Conservation (phyloP, 768 basidiomycete genomes). For the Amanita exitialis region DNA sequence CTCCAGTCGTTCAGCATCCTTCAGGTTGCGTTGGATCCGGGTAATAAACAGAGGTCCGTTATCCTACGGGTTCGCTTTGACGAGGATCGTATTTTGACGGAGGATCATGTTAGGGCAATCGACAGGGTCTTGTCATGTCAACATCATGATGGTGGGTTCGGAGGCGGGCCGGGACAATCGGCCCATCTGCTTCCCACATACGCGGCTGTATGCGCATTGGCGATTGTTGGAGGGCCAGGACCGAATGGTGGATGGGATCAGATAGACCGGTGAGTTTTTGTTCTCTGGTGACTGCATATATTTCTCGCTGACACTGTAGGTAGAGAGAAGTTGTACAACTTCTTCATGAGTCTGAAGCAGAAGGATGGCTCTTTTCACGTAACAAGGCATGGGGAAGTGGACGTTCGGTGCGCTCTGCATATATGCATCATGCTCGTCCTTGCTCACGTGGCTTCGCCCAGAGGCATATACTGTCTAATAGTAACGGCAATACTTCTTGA, state of each 20-base stretch:
- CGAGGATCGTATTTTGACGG: background rate
- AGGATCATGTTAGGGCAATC: slow-evolving; percentile 43
- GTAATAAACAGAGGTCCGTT: slow-evolving; percentile 65
- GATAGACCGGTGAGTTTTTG: slow-evolving; percentile 56
- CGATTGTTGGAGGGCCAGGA: slow-evolving; percentile 70
- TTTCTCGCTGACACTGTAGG: background rate
- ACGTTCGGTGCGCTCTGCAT: slow-evolving; percentile 59
- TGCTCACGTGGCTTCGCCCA: slow-evolving; percentile 16
- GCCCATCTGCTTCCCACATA: slow-evolving; percentile 88
- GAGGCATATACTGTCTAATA: slow-evolving; percentile 92
- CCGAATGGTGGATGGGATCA: slow-evolving; percentile 76
- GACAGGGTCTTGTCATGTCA: slow-evolving; percentile 76
- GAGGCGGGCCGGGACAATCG: slow-evolving; percentile 83
- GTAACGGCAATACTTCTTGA: slow-evolving; percentile 76
- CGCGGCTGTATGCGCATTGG: slow-evolving; percentile 75
- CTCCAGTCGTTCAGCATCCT: slow-evolving; percentile 74
- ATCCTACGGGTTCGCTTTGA: slow-evolving; percentile 3
- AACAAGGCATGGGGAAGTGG: slow-evolving; percentile 80
- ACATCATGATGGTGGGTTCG: slow-evolving; percentile 83
- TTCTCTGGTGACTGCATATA: background rate
- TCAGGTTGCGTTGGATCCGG: slow-evolving; percentile 70
- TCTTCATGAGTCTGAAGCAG: slow-evolving; percentile 89
- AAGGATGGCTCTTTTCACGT: slow-evolving; percentile 92
- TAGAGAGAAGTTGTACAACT: slow-evolving; percentile 72
- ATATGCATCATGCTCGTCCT: background rate